Base-by-base conservation (phyloP, 164 flowering plant genomes). In the Umbellularia californica region DNA sequence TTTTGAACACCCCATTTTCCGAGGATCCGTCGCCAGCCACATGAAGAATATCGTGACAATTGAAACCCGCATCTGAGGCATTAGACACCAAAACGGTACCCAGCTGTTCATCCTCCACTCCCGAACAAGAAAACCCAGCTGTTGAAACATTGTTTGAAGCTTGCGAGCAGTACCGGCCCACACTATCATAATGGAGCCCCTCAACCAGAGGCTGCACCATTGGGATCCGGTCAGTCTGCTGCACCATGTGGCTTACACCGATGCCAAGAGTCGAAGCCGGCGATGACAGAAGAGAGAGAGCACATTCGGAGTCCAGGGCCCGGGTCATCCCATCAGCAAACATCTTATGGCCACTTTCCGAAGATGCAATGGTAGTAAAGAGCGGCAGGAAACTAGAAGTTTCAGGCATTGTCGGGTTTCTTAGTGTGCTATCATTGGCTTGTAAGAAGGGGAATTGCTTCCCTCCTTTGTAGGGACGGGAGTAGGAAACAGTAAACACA, bases 241-340 rank as follows among this genome's bases (percentile, higher is more conserved):
- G 87, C 83, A 80, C 80, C 72, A 82, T 65, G 55, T 79, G 84
- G 77, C 75, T 78, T 75, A 83, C 72, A 71, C 79, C 77, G 74
- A 77, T 79, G 70, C 84, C 84, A 30, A 84, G 77, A 72, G 84
- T 79, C 73, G 81, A 89, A 68, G 81, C 75, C 65, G 72, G 83
- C 52, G 88, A 86, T 89, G 95, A 90, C 95, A 90, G 95, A 89
- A 90, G 92, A 90, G 95, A 89, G 95, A 90, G 95, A 90, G 95
- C 95, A 89, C 92, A 84, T 76, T 88, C 87, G 25, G 90, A 80
- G 74, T 87, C 88, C 0, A 71, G 81, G 71, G 75, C 81, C 77
- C 68, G 81, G 66, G 80, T 73, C 70, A 82, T 69, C 77, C 82
- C 78, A 70, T 82, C 80, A 25, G 75, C 70, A 71, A 82, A 83